Conservation (phyloP, 139 green algal species). For the Diplosphaera chodatii region DNA sequence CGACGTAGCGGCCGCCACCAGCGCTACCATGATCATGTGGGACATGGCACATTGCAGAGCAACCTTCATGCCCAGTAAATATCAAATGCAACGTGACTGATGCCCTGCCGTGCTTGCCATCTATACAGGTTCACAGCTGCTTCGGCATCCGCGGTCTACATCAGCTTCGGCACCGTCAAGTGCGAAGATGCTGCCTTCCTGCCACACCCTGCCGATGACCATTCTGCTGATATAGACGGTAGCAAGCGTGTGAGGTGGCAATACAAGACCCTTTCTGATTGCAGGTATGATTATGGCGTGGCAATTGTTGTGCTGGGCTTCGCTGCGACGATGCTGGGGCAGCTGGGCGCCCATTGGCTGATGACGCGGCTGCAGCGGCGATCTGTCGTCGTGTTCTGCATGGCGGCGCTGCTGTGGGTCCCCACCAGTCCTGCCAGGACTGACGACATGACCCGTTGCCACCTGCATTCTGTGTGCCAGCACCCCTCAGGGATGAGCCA, state of each 20-base stretch:
- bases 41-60: no score
- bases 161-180: conserved; percentile 23
- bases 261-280: no score
- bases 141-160: conserved; percentile 42
- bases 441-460: no score
- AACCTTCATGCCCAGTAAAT: no score
- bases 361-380: conserved; percentile 20
- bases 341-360: conserved; percentile 24
- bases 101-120: background rate
- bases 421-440: no score
- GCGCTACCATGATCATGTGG: conserved; percentile 40
- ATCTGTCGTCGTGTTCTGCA: conserved; percentile 24
- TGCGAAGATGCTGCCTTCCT: no score
- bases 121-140: conserved; percentile 18
- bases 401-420: conserved; percentile 20
- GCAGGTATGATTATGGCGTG: conserved; percentile 29
- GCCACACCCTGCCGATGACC: no score
- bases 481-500: no score
- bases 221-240: no score
- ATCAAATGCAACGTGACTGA: no score
- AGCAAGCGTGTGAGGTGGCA: no score
- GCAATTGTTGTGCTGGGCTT: conserved; percentile 28
- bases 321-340: conserved; percentile 27
- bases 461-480: no score
- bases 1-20: conserved; percentile 53